These are phyloP conservation scores for Triglochin maritima DNA, from an alignment of 106 monocot genomes.

Conservation along the genomic window DNA sequence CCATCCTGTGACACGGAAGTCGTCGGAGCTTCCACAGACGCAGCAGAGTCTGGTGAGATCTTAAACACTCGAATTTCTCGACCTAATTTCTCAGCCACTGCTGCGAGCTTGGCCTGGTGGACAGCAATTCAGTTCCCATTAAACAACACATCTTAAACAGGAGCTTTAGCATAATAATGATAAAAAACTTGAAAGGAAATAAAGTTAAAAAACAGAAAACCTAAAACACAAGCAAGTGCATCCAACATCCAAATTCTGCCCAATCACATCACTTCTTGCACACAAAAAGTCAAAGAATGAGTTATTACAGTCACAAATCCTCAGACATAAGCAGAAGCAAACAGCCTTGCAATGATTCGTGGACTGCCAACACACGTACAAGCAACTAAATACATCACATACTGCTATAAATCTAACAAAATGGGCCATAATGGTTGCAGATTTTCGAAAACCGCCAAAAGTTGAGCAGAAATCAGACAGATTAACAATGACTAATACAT, in stretches of 20 bases:
- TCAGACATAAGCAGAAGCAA: no score
- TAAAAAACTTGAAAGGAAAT: background rate
- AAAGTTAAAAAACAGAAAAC: background rate
- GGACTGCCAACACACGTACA: background rate
- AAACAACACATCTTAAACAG: background rate
- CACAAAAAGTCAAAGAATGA: background rate
- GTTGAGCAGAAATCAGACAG: no score
- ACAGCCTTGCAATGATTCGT: no score
- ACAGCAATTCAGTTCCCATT: conserved; percentile 1
- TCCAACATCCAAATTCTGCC: background rate
- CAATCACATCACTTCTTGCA: background rate
- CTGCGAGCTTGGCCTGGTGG: conserved; percentile 28
- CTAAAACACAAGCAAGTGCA: no score
- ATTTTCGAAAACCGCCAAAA: no score
- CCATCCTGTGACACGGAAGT: conserved; percentile 18
- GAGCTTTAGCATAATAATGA: background rate
- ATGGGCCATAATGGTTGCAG: no score
- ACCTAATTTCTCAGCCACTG: conserved; percentile 32
- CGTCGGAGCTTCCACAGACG: conserved; percentile 18
- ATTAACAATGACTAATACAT: no score
- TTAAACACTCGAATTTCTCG: conserved; percentile 38
- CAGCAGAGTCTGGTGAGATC: conserved; percentile 13
- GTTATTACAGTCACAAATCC: no score
- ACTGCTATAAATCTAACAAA: no score
- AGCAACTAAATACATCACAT: background rate